Evolutionary conservation across 805 yeast genomes (phyloP), one percentile per base, ranked within the genome.

Genomic region (Pichia exigua): DNA sequence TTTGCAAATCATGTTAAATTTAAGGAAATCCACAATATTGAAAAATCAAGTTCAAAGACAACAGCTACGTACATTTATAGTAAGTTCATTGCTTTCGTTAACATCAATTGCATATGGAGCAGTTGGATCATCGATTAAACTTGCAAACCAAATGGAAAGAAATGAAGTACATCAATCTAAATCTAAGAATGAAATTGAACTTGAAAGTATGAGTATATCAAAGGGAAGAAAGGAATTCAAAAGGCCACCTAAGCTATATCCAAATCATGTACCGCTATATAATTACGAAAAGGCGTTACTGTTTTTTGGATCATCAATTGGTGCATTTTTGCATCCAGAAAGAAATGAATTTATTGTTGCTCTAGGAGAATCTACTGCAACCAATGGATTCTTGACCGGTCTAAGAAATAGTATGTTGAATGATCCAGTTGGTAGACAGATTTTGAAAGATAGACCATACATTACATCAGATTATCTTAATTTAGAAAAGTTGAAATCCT

Each of bases 291-390:
- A 85, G 54, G 59, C 73, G 2, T 65, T 85, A 40, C 70, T 94
- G 68, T 80, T 87, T 56, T 67, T 74, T 0, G 83, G 89, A 1
- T 85, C 95, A 4, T 88, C 95, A 1, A 62, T 87, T 20, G 92
- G 91, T 24, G 85, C 97, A 0, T 82, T 73, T 60, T 72, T 78
- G 47, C 90, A 85, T 61, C 95, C 94, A 7, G 89, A 84, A 59
- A 69, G 83, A 51, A 87, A 87, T 52, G 81, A 79, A 54, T 82
- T 83, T 60, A 85, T 87, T 52, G 90, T 85, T 22, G 90, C 87
- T 40, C 72, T 87, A 58, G 99, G 99, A 1, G 99, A 94, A 65
- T 82, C 92, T 17, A 85, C 97, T 0, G 96, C 96, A 9, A 73
- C 85, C 42, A 82, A 85, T 11, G 76, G 74, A 30, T 80, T 90